These are phyloP conservation scores for Cupressus sempervirens DNA, from an alignment of 75 land plant species.

Conservation along the genomic window DNA sequence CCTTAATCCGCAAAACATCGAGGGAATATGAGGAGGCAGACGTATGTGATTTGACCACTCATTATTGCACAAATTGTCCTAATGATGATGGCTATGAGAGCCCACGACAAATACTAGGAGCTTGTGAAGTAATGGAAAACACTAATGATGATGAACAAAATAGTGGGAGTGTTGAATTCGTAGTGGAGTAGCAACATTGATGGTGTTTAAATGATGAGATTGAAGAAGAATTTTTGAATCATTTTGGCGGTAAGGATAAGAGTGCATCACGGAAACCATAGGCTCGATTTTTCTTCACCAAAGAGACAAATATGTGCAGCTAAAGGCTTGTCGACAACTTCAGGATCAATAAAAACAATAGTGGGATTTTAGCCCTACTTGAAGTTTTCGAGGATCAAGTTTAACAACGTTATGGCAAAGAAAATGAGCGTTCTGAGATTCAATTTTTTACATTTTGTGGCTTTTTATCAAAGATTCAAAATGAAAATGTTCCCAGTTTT, in stretches of 20 bases:
- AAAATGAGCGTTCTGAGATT: no score
- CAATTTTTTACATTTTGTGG: no score
- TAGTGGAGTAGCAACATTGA: slow-evolving; percentile 14
- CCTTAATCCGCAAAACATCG: slow-evolving; percentile 64
- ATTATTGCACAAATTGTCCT: slow-evolving; percentile 17
- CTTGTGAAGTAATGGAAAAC: slow-evolving; percentile 23
- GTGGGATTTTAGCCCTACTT: no score
- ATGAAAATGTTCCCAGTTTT: no score
- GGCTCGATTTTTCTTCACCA: no score
- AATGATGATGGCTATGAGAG: slow-evolving; percentile 42
- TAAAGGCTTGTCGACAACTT: no score
- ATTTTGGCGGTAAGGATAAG: slow-evolving; percentile 28
- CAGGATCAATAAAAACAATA: no score
- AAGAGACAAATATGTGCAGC: no score
- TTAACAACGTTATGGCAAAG: no score
- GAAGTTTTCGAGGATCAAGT: no score
- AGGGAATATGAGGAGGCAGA: slow-evolving; percentile 68
- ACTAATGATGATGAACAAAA: slow-evolving; percentile 31
- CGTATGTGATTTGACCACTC: slow-evolving; percentile 23
- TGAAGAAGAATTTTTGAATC: slow-evolving; percentile 52
- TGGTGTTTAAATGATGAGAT: slow-evolving; percentile 27
- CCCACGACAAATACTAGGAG: slow-evolving; percentile 27
- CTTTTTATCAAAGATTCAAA: no score
- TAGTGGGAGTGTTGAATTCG: slow-evolving; percentile 8
- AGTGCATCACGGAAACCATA: no score